These are phyloP conservation scores for Phaseolus lunatus DNA, from an alignment of 306 rosid genomes.

Conservation along the genomic window DNA sequence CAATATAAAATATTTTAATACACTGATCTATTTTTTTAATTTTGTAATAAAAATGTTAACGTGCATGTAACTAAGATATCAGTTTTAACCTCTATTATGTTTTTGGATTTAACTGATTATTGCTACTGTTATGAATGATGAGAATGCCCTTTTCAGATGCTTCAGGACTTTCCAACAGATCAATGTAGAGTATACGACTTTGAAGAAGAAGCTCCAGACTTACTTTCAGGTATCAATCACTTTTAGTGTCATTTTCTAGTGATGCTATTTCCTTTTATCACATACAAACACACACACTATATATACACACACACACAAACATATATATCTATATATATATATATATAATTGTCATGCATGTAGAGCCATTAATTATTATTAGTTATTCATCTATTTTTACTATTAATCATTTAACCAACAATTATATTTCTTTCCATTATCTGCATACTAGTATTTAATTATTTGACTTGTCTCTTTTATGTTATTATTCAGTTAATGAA, in stretches of 20 bases:
- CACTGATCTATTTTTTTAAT: background rate
- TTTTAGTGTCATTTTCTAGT: background rate
- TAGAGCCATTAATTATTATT: background rate
- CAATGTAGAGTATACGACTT: conserved; percentile 65
- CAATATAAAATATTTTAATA: background rate
- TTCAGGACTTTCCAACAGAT: conserved; percentile 65
- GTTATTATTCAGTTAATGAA: conserved; percentile 42
- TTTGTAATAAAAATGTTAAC: no score
- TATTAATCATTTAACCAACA: background rate
- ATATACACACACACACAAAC: background rate
- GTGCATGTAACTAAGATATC: background rate
- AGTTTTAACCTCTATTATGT: background rate
- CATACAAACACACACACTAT: background rate
- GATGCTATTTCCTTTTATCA: background rate
- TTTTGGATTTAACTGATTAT: background rate
- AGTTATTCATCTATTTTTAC: background rate
- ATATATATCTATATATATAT: background rate
- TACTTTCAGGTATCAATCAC: conserved; percentile 63
- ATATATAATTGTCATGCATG: background rate
- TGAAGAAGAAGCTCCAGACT: conserved; percentile 69
- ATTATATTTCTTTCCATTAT: background rate
- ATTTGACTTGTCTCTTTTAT: background rate
- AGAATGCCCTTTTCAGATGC: conserved; percentile 60
- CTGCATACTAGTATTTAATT: background rate
- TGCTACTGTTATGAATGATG: background rate